Evolutionary conservation across 129 eudicot species (phyloP).

Genomic region (Flaveria sonorensis): DNA sequence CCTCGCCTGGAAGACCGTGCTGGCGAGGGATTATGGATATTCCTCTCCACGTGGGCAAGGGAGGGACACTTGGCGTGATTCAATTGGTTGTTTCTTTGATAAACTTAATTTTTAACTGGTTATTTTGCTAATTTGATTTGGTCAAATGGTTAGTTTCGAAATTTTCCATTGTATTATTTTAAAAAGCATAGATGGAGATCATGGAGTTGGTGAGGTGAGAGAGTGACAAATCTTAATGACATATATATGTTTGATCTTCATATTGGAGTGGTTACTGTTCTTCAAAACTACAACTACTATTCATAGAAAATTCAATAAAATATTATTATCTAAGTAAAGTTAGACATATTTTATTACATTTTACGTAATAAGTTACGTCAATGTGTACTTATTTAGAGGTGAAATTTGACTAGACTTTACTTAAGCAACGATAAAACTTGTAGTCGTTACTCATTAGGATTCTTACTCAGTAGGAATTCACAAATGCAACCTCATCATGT

Average conservation of each 20-base stretch:
- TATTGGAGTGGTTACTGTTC: constrained; percentile 45
- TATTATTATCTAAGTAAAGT: background rate
- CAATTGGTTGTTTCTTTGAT: too few relatives aligned
- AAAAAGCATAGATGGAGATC: constrained; percentile 30
- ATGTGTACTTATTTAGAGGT: background rate
- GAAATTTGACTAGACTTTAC: constrained; percentile 22
- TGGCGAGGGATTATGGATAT: too few relatives aligned
- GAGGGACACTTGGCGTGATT: too few relatives aligned
- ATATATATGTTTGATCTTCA: constrained; percentile 28
- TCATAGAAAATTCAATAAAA: background rate
- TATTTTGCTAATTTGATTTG: too few relatives aligned
- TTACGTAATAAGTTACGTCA: constrained; percentile 3
- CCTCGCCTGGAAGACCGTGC: too few relatives aligned
- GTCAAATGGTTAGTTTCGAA: too few relatives aligned
- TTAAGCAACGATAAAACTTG: background rate
- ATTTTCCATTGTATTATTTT: too few relatives aligned
- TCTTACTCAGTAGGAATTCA: background rate
- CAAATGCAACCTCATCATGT: background rate
- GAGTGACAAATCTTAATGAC: constrained; percentile 30
- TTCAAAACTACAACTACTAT: constrained; percentile 34
- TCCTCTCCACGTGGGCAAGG: too few relatives aligned
- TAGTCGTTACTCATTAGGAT: background rate
- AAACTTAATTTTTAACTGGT: too few relatives aligned
- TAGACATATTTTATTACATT: constrained; percentile 6
- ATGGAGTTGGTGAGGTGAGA: background rate